Percentiles rank a stretch among this genome's conserved stretches.
These are phyloP conservation scores for Ophiosphaerella korrae DNA, from an alignment of 2,329 filamentous ascomycete species.

Conservation along the genomic window DNA sequence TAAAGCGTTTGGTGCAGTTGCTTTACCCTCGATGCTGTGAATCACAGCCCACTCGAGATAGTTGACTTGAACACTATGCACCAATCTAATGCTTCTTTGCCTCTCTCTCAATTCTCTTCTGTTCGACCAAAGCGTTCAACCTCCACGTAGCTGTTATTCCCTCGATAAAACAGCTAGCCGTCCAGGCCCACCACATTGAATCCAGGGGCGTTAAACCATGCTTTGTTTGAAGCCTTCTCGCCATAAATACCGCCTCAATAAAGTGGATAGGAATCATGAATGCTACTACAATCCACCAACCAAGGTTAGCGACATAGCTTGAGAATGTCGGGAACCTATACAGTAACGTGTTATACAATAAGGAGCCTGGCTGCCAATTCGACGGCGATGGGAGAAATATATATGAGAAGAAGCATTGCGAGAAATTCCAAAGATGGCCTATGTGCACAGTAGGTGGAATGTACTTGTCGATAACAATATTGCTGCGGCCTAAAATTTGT, in stretches of 20 bases:
- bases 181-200: constrained; percentile 60
- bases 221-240: constrained; percentile 51
- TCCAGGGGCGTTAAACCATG: constrained; percentile 59
- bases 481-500: constrained; percentile 63
- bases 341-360: constrained; percentile 52
- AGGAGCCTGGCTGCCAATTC: constrained; percentile 42
- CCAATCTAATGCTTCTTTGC: constrained; percentile 37
- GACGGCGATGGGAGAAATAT: constrained; percentile 32
- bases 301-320: constrained; percentile 62
- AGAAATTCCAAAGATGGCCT: constrained; percentile 59
- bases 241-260: constrained; percentile 62
- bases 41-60: too few species aligned
- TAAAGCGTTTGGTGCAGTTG: too few species aligned
- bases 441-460: constrained; percentile 54
- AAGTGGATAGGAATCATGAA: constrained; percentile 69
- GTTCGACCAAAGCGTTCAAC: constrained; percentile 30
- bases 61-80: background rate
- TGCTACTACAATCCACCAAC: constrained; percentile 60
- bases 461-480: constrained; percentile 60
- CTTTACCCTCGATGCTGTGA: too few species aligned
- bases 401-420: constrained; percentile 45
- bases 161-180: constrained; percentile 58
- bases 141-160: constrained; percentile 57
- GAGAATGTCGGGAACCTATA: constrained; percentile 60
- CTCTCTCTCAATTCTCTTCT: constrained; percentile 37